Evolutionary conservation across 495 filamentous ascomycete species (phyloP).

Genomic region (Neurospora sp.): DNA sequence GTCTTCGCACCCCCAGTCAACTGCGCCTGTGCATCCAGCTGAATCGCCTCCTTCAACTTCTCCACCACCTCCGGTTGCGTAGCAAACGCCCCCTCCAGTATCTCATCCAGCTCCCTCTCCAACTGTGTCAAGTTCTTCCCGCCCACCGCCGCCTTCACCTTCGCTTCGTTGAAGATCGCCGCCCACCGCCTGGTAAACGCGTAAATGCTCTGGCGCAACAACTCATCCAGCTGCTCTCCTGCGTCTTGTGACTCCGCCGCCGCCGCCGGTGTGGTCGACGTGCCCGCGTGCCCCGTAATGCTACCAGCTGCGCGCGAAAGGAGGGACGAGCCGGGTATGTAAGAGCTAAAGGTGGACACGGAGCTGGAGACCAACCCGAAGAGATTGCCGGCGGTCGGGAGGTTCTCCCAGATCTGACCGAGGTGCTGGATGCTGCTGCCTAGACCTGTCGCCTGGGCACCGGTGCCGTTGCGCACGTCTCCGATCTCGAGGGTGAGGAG

Average conservation of each 20-base stretch:
- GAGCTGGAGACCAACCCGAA: conserved; percentile 27
- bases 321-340: conserved; percentile 25
- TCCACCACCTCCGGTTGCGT: conserved; percentile 37
- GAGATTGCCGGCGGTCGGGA: conserved; percentile 36
- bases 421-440: conserved; percentile 46
- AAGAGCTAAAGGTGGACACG: conserved; percentile 21
- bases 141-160: conserved; percentile 16
- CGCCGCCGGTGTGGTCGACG: neutral
- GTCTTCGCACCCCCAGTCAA: conserved; percentile 6
- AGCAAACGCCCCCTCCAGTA: conserved; percentile 33
- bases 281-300: neutral
- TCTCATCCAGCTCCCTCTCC: conserved; percentile 38
- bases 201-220: conserved; percentile 66
- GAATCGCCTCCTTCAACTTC: conserved; percentile 41
- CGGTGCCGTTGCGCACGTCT: conserved; percentile 60
- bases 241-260: conserved; percentile 42
- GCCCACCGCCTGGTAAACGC: conserved; percentile 63
- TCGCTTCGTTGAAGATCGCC: conserved; percentile 27
- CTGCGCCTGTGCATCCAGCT: conserved; percentile 31
- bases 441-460: neutral
- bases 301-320: neutral
- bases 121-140: conserved; percentile 27
- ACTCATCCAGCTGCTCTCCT: conserved; percentile 70
- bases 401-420: conserved; percentile 64
- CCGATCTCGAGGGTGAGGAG: conserved; percentile 91